Evolutionary conservation across 2,329 filamentous ascomycete species (phyloP), one percentile per base, ranked within the genome.

Genomic region (Calonectria honghensis): DNA sequence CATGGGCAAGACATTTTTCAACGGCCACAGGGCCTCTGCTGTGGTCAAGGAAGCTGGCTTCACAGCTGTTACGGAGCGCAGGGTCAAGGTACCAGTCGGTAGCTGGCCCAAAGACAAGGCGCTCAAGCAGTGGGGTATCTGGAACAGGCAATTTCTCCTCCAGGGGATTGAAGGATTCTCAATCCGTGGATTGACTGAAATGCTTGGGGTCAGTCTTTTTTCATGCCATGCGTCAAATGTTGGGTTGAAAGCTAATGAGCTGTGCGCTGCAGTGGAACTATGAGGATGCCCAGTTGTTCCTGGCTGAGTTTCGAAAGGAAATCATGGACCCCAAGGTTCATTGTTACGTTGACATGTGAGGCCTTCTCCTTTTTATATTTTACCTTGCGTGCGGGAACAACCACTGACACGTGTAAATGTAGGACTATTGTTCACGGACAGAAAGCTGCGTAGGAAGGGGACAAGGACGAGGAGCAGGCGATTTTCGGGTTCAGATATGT

Each of bases 31-130:
- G 27, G 72, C 76, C 18, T 70, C 73, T 18, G 73, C 76, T 7
- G 70, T 75, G 0, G 69, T 82, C 0, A 52, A 48, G 3, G 74
- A 79, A 5, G 80, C 77, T 2, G 81, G 78, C 18, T 81, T 78
- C 18, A 68, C 61, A 11, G 72, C 75, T 20, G 73, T 81, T 13
- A 63, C 67, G 1, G 77, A 78, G 31, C 69, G 72, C 10, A 61
- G 67, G 7, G 73, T 78, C 72, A 81, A 80, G 69, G 73, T 79
- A 0, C 78, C 78, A 0, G 74, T 79, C 37, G 81, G 81, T 14
- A 73, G 74, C 2, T 83, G 85, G 84, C 77, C 85, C 0, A 81
- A 79, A 68, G 83, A 85, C 45, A 77, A 76, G 35, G 72, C 57
- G 24, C 74, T 83, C 6, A 82, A 82, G 68, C 70, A 77, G 14